These are phyloP conservation scores for Leccinum olivaceopallidum DNA, from an alignment of 768 basidiomycete genomes.

Conservation along the genomic window DNA sequence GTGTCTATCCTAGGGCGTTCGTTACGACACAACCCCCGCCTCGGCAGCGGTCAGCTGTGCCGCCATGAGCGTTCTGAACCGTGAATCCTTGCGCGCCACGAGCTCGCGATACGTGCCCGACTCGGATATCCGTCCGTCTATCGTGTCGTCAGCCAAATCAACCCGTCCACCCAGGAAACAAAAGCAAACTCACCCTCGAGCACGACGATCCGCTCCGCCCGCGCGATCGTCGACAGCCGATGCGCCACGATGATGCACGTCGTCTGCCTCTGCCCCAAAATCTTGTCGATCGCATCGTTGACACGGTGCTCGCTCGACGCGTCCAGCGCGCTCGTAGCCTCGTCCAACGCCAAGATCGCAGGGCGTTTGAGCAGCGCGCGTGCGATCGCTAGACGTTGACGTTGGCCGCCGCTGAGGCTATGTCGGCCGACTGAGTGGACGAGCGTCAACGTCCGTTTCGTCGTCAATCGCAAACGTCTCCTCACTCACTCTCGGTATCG, in stretches of 20 bases:
- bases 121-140: constrained; percentile 79
- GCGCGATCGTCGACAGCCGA: constrained; percentile 63
- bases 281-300: constrained; percentile 86
- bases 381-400: constrained; percentile 80
- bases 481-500: constrained; percentile 79
- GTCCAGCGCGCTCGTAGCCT: constrained; percentile 86
- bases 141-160: neutral
- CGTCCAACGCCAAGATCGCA: constrained; percentile 83
- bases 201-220: no score
- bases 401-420: constrained; percentile 63
- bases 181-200: no score
- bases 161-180: neutral
- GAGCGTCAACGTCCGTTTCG: neutral
- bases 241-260: constrained; percentile 92
- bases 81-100: constrained; percentile 67
- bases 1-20: neutral
- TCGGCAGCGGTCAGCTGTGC: constrained; percentile 70
- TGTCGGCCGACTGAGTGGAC: constrained; percentile 20
- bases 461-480: neutral
- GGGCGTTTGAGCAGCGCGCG: constrained; percentile 90
- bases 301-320: constrained; percentile 86
- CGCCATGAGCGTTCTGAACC: constrained; percentile 88
- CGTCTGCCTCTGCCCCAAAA: constrained; percentile 73
- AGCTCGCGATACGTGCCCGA: constrained; percentile 80
- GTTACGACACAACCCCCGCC: constrained; percentile 14